These are phyloP conservation scores for Fulvia fulva DNA, from an alignment of 2,329 filamentous ascomycete genomes.

Conservation along the genomic window DNA sequence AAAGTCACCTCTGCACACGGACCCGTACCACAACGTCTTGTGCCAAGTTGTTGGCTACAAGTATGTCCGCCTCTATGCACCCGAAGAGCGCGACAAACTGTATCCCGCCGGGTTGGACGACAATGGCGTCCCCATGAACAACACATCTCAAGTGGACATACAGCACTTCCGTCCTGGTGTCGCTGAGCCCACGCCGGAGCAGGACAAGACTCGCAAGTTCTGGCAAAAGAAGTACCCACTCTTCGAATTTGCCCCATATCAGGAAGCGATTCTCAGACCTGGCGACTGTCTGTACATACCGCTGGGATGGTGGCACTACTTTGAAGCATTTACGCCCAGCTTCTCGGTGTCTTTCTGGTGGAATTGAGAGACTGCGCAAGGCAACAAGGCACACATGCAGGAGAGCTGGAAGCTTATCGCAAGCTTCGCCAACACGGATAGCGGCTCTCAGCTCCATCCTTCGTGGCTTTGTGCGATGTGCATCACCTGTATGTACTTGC, in stretches of 20 bases:
- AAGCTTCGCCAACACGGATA: neutral
- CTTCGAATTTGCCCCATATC: constrained; percentile 60
- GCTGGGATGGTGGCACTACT: constrained; percentile 97
- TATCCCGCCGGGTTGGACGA: constrained; percentile 60
- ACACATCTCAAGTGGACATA: constrained; percentile 78
- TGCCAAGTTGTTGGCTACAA: constrained; percentile 86
- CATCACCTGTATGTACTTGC: neutral
- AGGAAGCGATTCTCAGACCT: constrained; percentile 73
- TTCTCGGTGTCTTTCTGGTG: constrained; percentile 99
- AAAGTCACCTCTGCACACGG: constrained; percentile 88
- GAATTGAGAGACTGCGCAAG: constrained; percentile 48
- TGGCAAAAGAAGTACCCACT: constrained; percentile 41
- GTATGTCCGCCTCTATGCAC: constrained; percentile 84
- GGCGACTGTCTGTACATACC: constrained; percentile 89
- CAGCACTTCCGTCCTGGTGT: constrained; percentile 10
- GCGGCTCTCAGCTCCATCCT: neutral
- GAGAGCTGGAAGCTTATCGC: neutral
- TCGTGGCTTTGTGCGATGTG: too few species aligned
- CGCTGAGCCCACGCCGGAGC: neutral
- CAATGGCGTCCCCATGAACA: constrained; percentile 80
- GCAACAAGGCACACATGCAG: neutral
- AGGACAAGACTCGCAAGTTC: constrained; percentile 21
- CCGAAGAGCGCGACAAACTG: constrained; percentile 55
- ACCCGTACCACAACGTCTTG: constrained; percentile 89
- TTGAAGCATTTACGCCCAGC: constrained; percentile 76